Evolutionary conservation across 225 moss, liverwort and hornwort genomes (phyloP).

Genomic region (Asterella californica): DNA sequence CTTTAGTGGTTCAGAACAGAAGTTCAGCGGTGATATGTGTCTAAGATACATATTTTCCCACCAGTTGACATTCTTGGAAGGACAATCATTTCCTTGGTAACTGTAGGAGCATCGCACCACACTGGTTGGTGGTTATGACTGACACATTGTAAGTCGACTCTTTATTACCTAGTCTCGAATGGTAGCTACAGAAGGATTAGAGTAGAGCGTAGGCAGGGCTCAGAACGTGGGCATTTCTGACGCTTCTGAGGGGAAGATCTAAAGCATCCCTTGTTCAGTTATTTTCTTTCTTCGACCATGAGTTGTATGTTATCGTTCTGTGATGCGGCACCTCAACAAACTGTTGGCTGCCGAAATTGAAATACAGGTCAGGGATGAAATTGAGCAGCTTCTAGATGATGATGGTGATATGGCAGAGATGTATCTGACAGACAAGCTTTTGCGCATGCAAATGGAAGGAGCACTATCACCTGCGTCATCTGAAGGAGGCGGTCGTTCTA

Average conservation of each 20-base stretch:
- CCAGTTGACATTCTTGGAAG: background rate
- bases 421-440: constrained; percentile 94
- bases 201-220: background rate
- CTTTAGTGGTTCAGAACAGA: background rate
- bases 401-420: constrained; percentile 99
- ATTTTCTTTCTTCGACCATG: background rate
- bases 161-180: background rate
- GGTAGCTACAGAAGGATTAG: background rate
- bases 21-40: background rate
- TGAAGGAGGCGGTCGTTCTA: constrained; percentile 48
- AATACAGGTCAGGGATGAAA: constrained; percentile 88
- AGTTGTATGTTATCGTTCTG: too few species aligned
- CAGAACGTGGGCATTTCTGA: background rate
- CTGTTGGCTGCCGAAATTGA: constrained; percentile 5
- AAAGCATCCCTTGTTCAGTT: background rate
- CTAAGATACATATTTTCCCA: background rate
- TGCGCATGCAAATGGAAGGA: constrained; percentile 63
- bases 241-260: background rate
- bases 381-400: constrained; percentile 94
- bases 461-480: constrained; percentile 55
- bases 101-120: background rate
- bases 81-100: background rate
- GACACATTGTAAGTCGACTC: background rate
- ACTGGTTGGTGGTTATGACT: background rate
- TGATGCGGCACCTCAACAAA: background rate